Percentiles rank a stretch among this genome's conserved stretches.
Conservation (phyloP, 768 basidiomycete genomes). For the Boletus rufocinnamomeus region DNA sequence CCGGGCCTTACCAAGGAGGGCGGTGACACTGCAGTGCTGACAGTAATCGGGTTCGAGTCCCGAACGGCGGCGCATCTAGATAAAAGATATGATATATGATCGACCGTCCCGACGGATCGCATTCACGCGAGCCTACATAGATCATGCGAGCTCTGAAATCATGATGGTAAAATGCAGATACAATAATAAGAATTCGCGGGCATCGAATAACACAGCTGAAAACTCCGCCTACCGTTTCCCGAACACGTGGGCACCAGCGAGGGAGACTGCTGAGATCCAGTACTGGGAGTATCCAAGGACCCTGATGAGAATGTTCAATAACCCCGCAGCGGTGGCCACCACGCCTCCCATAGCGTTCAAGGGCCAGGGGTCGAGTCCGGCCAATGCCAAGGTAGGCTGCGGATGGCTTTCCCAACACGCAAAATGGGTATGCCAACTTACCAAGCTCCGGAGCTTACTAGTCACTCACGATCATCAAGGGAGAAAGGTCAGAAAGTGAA, state of each 20-base stretch:
- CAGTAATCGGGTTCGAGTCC: neutral
- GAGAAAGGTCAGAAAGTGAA: neutral
- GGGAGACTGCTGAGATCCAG: neutral
- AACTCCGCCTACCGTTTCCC: neutral
- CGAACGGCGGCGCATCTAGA: conserved; percentile 13
- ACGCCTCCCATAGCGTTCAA: neutral
- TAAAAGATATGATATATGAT: conserved; percentile 13
- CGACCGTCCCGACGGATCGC: neutral
- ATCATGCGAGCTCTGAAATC: neutral
- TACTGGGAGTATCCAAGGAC: neutral
- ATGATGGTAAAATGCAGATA: conserved; percentile 2
- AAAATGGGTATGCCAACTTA: neutral
- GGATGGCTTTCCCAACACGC: neutral
- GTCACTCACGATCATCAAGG: conserved; percentile 22
- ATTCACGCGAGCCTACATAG: neutral
- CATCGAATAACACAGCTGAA: neutral
- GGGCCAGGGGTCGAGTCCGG: neutral
- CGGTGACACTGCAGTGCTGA: conserved; percentile 15
- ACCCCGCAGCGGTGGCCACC: conserved; percentile 6
- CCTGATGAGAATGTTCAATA: neutral
- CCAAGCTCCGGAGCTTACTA: neutral
- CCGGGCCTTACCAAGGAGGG: conserved; percentile 1
- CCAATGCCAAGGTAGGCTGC: neutral
- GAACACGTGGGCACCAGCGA: neutral
- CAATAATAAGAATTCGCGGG: neutral